Percentiles rank a stretch among this genome's conserved stretches.
phyloP scores from a whole-genome alignment of 768 basidiomycete genomes.

The Amanita rubescens region DNA sequence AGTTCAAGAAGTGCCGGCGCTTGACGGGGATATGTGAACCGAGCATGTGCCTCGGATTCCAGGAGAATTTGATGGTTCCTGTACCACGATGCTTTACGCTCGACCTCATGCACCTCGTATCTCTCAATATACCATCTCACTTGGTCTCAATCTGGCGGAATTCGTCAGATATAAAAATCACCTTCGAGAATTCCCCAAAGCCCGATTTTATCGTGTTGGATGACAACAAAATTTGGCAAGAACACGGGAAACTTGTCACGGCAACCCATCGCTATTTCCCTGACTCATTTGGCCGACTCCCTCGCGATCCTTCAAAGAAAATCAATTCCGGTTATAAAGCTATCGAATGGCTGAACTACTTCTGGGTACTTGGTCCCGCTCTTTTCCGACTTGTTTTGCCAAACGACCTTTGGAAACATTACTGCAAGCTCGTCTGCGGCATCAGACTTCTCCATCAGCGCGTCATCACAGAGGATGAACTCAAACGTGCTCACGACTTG shows the following conservation, averaged over 20 bases:
- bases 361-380: conserved; percentile 27
- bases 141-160: conserved; percentile 25
- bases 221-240: conserved; percentile 24
- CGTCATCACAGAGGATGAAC: conserved; percentile 13
- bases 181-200: conserved; percentile 11
- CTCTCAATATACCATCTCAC: conserved; percentile 20
- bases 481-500: conserved; percentile 15
- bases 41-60: conserved; percentile 20
- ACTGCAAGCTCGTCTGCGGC: conserved; percentile 23
- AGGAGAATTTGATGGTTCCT: conserved; percentile 13
- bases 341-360: conserved; percentile 24
- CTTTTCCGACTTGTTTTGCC: conserved; percentile 23
- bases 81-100: conserved; percentile 19
- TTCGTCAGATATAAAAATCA: conserved; percentile 13
- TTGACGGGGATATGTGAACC: conserved; percentile 27
- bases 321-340: conserved; percentile 33
- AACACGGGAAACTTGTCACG: conserved; percentile 25
- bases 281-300: conserved; percentile 19
- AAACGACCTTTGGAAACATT: conserved; percentile 20
- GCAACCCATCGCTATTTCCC: conserved; percentile 16
- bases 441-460: conserved; percentile 20
- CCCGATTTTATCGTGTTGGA: background rate
- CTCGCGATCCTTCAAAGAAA: conserved; percentile 24
- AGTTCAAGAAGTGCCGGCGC: conserved; percentile 14
- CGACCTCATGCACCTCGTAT: conserved; percentile 27